Conservation (phyloP, 2,329 filamentous ascomycete genomes). For the Leptographium lundbergii region DNA sequence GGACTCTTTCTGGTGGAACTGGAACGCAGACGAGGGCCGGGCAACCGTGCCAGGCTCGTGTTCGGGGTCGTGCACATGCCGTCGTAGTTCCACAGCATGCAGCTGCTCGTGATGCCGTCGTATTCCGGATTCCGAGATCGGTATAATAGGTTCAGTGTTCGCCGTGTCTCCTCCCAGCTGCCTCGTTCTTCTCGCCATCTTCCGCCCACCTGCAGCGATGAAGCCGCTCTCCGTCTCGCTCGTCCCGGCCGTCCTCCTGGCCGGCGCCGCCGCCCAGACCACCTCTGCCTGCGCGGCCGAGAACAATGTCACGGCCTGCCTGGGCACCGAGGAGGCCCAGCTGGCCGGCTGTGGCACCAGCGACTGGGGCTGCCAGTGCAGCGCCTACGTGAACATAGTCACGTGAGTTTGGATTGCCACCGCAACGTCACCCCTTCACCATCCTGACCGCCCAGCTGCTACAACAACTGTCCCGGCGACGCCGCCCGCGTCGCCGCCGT, state of each 20-base stretch:
- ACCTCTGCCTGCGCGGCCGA: constrained; percentile 9
- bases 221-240: neutral
- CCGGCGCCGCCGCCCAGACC: constrained; percentile 5
- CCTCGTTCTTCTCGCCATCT: neutral
- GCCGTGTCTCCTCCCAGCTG: too few relatives aligned
- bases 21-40: too few relatives aligned
- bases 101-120: too few relatives aligned
- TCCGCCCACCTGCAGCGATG: constrained; percentile 2
- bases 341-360: constrained; percentile 22
- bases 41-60: too few relatives aligned
- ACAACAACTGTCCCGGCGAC: constrained; percentile 40
- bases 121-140: too few relatives aligned
- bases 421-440: neutral
- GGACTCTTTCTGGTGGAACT: too few relatives aligned
- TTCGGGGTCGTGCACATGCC: too few relatives aligned
- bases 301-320: constrained; percentile 12
- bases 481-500: constrained; percentile 20
- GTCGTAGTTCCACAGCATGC: too few relatives aligned
- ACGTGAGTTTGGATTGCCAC: constrained; percentile 28
- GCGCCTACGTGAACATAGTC: constrained; percentile 28
- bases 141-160: too few relatives aligned
- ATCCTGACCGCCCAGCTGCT: constrained; percentile 27
- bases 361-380: constrained; percentile 36
- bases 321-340: constrained; percentile 23
- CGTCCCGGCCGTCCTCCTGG: constrained; percentile 4